A percentile compares a stretch with the other conserved stretches of the same genome.
phyloP scores from a whole-genome alignment of 1,284 basidiomycete species.

The Fomitopsis betulina region DNA sequence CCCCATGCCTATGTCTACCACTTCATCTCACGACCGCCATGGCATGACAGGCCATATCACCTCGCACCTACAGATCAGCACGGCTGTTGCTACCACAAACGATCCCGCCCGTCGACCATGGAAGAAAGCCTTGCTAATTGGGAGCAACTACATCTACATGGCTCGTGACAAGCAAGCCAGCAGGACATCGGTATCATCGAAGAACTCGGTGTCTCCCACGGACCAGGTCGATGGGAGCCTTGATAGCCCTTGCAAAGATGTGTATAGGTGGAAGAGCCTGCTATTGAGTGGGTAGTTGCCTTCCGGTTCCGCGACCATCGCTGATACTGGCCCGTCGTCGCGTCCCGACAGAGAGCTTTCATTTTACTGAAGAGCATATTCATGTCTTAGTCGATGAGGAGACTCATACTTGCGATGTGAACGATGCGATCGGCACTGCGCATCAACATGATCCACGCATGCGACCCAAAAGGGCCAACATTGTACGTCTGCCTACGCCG shows the following conservation, averaged over 20 bases:
- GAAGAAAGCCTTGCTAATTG: background rate
- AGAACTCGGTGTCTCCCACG: background rate
- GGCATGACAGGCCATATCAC: background rate
- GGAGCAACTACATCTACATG: background rate
- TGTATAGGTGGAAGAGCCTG: background rate
- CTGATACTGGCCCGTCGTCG: background rate
- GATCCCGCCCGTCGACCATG: background rate
- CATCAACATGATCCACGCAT: background rate
- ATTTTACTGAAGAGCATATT: background rate
- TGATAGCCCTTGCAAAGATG: background rate
- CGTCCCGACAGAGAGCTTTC: background rate
- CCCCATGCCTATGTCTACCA: background rate
- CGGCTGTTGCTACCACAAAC: background rate
- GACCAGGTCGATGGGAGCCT: background rate
- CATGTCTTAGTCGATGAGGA: background rate
- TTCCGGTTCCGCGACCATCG: background rate
- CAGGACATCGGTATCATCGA: background rate
- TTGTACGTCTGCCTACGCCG: background rate
- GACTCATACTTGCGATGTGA: background rate
- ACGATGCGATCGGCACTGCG: background rate
- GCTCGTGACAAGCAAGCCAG: background rate
- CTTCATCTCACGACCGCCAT: background rate
- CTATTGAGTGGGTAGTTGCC: background rate
- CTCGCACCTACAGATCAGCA: too few relatives aligned
- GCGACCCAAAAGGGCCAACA: conserved; percentile 2